phyloP scores from a whole-genome alignment of 768 basidiomycete species.

The Suillus cothurnatus region DNA sequence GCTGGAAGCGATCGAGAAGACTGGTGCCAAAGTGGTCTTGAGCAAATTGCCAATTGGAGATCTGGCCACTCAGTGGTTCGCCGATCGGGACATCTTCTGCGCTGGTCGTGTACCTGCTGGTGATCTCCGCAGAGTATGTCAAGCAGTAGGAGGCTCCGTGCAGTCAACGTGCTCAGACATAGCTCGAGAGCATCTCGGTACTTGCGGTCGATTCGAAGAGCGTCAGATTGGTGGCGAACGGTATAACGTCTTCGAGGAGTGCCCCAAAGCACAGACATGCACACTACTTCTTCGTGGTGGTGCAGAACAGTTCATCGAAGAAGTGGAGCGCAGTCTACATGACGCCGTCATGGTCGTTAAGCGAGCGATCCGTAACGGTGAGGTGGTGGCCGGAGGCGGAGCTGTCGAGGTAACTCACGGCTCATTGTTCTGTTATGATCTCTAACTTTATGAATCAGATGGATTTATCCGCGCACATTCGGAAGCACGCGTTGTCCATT shows the following conservation, averaged over 20 bases:
- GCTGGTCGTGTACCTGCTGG: slow-evolving; percentile 91
- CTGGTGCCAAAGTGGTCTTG: slow-evolving; percentile 95
- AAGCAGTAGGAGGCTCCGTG: slow-evolving; percentile 92
- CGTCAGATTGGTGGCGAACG: slow-evolving; percentile 59
- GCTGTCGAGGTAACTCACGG: slow-evolving; percentile 78
- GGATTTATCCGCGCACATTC: slow-evolving; percentile 94
- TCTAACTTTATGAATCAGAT: slow-evolving; percentile 57
- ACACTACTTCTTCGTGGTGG: slow-evolving; percentile 94
- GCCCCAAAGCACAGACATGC: slow-evolving; percentile 30
- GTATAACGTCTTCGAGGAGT: too few species aligned
- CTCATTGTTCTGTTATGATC: neutral
- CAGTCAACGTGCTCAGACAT: slow-evolving; percentile 98
- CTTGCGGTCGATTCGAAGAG: slow-evolving; percentile 93
- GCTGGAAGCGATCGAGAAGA: slow-evolving; percentile 92
- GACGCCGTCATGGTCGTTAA: slow-evolving; percentile 99
- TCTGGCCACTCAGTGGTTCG: slow-evolving; percentile 99
- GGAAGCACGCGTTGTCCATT: slow-evolving; percentile 88
- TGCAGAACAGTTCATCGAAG: slow-evolving; percentile 98
- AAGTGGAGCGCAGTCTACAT: slow-evolving; percentile 95
- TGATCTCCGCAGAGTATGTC: slow-evolving; percentile 91
- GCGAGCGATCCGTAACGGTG: slow-evolving; percentile 92
- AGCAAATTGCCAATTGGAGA: slow-evolving; percentile 99
- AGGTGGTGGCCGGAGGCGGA: slow-evolving; percentile 97
- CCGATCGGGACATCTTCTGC: slow-evolving; percentile 98
- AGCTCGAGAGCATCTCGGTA: slow-evolving; percentile 83